Evolutionary conservation across 805 yeast genomes (phyloP).

Genomic region (Metschnikowia aberdeeniae): DNA sequence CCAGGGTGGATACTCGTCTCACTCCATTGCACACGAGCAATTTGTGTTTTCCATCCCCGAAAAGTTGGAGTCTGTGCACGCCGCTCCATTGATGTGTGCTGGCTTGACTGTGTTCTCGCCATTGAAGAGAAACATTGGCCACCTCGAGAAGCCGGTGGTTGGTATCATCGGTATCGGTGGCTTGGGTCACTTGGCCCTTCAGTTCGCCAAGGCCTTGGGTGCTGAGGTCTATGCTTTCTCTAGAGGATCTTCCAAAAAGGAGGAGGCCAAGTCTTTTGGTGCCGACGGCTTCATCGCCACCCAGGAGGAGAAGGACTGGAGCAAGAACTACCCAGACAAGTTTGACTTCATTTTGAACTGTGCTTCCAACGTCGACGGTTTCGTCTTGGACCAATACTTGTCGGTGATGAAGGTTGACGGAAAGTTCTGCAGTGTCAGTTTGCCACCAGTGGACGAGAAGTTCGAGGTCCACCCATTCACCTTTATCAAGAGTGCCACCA

Average conservation of each 20-base stretch:
- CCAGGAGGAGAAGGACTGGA: constrained; percentile 44
- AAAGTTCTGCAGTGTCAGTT: constrained; percentile 60
- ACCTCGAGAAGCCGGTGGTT: constrained; percentile 28
- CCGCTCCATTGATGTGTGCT: constrained; percentile 75
- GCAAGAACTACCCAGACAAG: constrained; percentile 23
- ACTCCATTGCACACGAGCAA: constrained; percentile 59
- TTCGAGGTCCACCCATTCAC: constrained; percentile 47
- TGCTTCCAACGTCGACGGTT: constrained; percentile 47
- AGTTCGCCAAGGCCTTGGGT: constrained; percentile 57
- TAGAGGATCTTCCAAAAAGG: constrained; percentile 45
- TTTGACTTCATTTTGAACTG: constrained; percentile 53
- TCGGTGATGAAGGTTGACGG: constrained; percentile 53
- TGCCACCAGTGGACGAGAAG: constrained; percentile 47
- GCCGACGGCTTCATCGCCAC: constrained; percentile 56
- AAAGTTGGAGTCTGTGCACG: constrained; percentile 44
- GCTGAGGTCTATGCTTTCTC: constrained; percentile 58
- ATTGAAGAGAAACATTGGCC: constrained; percentile 42
- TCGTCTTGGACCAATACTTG: constrained; percentile 48
- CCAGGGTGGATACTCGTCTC: constrained; percentile 70
- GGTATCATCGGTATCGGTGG: constrained; percentile 63
- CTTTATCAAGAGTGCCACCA: constrained; percentile 47
- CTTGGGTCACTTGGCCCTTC: constrained; percentile 52
- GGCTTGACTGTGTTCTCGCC: constrained; percentile 74
- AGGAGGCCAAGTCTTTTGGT: constrained; percentile 47
- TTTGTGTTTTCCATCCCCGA: constrained; percentile 65